A percentile compares a stretch with the other conserved stretches of the same genome.
Evolutionary conservation across 805 yeast genomes (phyloP).

Genomic region (Candida nanaspora): DNA sequence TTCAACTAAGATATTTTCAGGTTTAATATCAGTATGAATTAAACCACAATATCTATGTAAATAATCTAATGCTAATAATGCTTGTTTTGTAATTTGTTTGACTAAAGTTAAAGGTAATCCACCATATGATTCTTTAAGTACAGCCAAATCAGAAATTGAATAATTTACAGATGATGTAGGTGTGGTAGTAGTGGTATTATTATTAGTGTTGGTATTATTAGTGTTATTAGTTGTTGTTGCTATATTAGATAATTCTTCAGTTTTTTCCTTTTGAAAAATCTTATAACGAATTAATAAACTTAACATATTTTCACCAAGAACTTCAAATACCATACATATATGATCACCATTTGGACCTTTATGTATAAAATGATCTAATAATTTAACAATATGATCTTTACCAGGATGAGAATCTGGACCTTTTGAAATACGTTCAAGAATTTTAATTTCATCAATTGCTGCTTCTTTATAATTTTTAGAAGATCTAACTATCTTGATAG

Average conservation of each 20-base stretch:
- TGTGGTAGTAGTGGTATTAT: background rate
- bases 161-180: slow-evolving; percentile 5
- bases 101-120: slow-evolving; percentile 50
- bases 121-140: slow-evolving; percentile 34
- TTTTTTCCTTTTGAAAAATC: slow-evolving; percentile 26
- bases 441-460: slow-evolving; percentile 55
- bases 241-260: slow-evolving; percentile 15
- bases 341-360: slow-evolving; percentile 59
- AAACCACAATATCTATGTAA: slow-evolving; percentile 56
- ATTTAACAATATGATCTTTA: slow-evolving; percentile 40
- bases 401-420: slow-evolving; percentile 39
- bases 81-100: slow-evolving; percentile 49
- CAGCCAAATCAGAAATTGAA: slow-evolving; percentile 25
- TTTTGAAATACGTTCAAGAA: slow-evolving; percentile 30
- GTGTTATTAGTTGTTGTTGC: slow-evolving; percentile 2
- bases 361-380: slow-evolving; percentile 50
- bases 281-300: slow-evolving; percentile 43
- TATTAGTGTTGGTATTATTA: background rate
- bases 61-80: slow-evolving; percentile 48
- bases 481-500: slow-evolving; percentile 55
- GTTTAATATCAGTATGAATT: slow-evolving; percentile 71
- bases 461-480: slow-evolving; percentile 48
- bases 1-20: slow-evolving; percentile 58
- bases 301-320: slow-evolving; percentile 53
- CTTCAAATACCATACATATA: slow-evolving; percentile 61